Percentiles rank a stretch among this genome's conserved stretches.
These are phyloP conservation scores for Aspergillus sp. DNA, from an alignment of 2,329 filamentous ascomycete genomes.

Conservation along the genomic window DNA sequence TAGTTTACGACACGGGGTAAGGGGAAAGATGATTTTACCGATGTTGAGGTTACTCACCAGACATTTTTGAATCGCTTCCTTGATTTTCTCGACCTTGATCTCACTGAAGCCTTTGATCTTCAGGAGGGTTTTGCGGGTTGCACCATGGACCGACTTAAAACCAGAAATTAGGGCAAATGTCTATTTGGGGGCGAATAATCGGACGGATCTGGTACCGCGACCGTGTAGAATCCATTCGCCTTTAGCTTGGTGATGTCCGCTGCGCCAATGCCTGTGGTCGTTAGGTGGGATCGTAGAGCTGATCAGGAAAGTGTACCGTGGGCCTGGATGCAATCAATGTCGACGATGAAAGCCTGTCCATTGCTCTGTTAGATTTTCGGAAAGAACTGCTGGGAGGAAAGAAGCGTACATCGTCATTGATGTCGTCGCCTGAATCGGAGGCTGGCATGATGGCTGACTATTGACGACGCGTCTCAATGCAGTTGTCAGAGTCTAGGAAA, in stretches of 20 bases:
- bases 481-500: background rate
- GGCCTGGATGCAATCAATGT: slow-evolving; percentile 64
- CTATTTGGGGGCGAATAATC: no score
- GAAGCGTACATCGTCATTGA: slow-evolving; percentile 45
- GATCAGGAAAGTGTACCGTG: slow-evolving; percentile 48
- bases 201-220: slow-evolving; percentile 47
- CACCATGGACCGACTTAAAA: slow-evolving; percentile 56
- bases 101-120: slow-evolving; percentile 71
- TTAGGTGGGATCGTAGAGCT: background rate
- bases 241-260: slow-evolving; percentile 66
- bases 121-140: slow-evolving; percentile 58
- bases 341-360: slow-evolving; percentile 56
- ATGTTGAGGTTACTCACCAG: slow-evolving; percentile 39
- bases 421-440: slow-evolving; percentile 53
- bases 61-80: slow-evolving; percentile 63
- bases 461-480: background rate
- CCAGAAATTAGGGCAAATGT: no score
- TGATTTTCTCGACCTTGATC: slow-evolving; percentile 68
- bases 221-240: slow-evolving; percentile 60
- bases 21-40: background rate
- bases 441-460: slow-evolving; percentile 43
- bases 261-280: slow-evolving; percentile 55
- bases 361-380: background rate
- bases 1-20: slow-evolving; percentile 26
- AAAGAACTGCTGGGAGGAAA: background rate